phyloP scores from a whole-genome alignment of 2,329 filamentous ascomycete genomes.

The Didymella pomorum region DNA sequence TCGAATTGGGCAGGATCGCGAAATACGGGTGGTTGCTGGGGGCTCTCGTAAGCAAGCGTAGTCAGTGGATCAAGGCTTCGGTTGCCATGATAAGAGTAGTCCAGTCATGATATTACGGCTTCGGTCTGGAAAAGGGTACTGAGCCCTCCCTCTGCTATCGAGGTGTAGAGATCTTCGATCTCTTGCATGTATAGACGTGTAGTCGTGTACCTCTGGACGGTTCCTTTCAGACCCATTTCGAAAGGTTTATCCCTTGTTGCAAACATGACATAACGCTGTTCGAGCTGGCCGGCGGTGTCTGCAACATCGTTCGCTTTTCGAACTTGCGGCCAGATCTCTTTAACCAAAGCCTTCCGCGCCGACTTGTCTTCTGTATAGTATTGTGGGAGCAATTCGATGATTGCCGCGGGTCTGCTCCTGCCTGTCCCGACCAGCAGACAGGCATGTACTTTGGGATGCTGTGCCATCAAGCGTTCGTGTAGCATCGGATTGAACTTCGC shows the following conservation, averaged over 20 bases:
- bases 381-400: slow-evolving; percentile 42
- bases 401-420: slow-evolving; percentile 40
- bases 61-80: neutral
- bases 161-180: slow-evolving; percentile 57
- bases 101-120: neutral
- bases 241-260: slow-evolving; percentile 57
- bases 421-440: slow-evolving; percentile 46
- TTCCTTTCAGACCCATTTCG: slow-evolving; percentile 57
- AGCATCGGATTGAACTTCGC: slow-evolving; percentile 34
- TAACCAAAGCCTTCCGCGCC: slow-evolving; percentile 46
- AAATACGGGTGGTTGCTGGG: neutral
- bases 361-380: slow-evolving; percentile 27
- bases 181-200: slow-evolving; percentile 54
- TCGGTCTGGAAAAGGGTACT: slow-evolving; percentile 24
- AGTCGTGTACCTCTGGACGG: slow-evolving; percentile 54
- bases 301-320: slow-evolving; percentile 55
- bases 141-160: slow-evolving; percentile 17
- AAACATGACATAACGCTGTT: slow-evolving; percentile 55
- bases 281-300: slow-evolving; percentile 54
- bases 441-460: slow-evolving; percentile 41
- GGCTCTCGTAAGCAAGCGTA: neutral
- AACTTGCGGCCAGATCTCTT: slow-evolving; percentile 54
- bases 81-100: neutral
- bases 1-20: neutral
- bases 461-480: slow-evolving; percentile 36